Evolutionary conservation across 192 early-diverging fungal genomes (phyloP), one percentile per base, ranked within the genome.

Genomic region (Rhizoclosmatium globosum): DNA sequence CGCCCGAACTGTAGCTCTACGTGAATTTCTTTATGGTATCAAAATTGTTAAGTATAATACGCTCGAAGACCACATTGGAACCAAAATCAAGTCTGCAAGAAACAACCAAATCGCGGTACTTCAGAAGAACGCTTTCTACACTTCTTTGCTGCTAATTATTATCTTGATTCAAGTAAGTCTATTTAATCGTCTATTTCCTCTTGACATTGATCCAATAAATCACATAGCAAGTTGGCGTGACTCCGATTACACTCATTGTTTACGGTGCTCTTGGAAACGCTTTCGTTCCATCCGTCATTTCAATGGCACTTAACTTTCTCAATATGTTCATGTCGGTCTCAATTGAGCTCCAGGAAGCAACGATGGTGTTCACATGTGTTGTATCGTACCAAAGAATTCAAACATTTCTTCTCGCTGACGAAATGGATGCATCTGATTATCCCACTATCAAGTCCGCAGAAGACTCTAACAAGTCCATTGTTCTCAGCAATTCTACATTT

Each of bases 301-400:
- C 92, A 74, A 83, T 88, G 2, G 85, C 83, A 39, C 82, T 92
- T 61, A 82, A 86, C 0, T 77, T 91, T 4, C 87, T 92, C 74
- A 81, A 83, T 3, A 84, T 85, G 81, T 79, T 93, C 7, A 81
- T 84, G 19, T 82, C 82, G 38, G 85, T 90, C 4, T 80, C 91
- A 4, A 56, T 42, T 7, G 31, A 64, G 60, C 79, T 91, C 42
- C 83, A 84, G 2, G 84, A 88, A 44, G 85, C 83, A 17, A 83
- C 89, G 23, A 85, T 7, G 68, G 77, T 15, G 58, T 48, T 56
- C 15, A 47, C 42, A 39, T 2, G 15, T 17, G 31, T 7, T n/a
- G 79, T 83, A 7, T 83, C 82, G 21, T 83, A 71, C 42, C 75
- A 80, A 23, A 78, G 82, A 43, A 17, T 83, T 11, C 41, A 23